These are phyloP conservation scores for Boeremia lycopersici DNA, from an alignment of 2,329 filamentous ascomycete species.

Conservation along the genomic window DNA sequence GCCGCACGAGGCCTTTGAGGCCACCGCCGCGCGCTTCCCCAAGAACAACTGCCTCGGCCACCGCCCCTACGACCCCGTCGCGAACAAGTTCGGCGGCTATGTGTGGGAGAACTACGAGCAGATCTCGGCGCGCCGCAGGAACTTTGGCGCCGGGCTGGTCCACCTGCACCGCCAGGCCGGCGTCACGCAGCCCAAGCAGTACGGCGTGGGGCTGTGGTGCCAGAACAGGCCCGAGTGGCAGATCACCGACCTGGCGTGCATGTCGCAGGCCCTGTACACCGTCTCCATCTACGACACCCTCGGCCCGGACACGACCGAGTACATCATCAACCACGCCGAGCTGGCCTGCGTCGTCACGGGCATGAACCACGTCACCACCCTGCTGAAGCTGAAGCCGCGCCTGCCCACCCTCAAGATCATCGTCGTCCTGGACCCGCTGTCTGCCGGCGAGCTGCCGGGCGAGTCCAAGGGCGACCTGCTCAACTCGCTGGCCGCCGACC, in stretches of 20 bases:
- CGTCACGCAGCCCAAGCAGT: constrained; percentile 63
- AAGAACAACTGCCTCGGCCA: constrained; percentile 78
- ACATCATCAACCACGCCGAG: constrained; percentile 90
- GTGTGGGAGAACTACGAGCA: constrained; percentile 84
- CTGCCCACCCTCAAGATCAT: constrained; percentile 85
- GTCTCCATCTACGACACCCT: constrained; percentile 97
- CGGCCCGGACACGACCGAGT: constrained; percentile 88
- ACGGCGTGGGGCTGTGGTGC: constrained; percentile 83
- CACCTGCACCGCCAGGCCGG: constrained; percentile 78
- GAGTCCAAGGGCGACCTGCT: constrained; percentile 81
- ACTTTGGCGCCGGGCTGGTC: constrained; percentile 84
- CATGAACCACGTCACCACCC: constrained; percentile 77
- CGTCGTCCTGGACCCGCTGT: constrained; percentile 81
- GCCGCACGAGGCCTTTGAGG: constrained; percentile 81
- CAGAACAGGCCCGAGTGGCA: constrained; percentile 91
- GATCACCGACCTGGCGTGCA: constrained; percentile 80
- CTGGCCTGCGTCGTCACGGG: constrained; percentile 78
- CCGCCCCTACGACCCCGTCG: constrained; percentile 76
- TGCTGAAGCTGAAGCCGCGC: constrained; percentile 79
- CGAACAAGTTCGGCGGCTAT: constrained; percentile 76
- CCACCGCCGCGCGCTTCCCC: constrained; percentile 62
- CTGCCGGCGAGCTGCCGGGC: constrained; percentile 76
- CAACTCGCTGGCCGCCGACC: constrained; percentile 72
- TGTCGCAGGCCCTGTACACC: constrained; percentile 85
- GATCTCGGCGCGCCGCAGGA: constrained; percentile 77